Evolutionary conservation across 371 early-diverging fungal genomes (phyloP), one percentile per base, ranked within the genome.

Genomic region (Chytridium lagenaria): DNA sequence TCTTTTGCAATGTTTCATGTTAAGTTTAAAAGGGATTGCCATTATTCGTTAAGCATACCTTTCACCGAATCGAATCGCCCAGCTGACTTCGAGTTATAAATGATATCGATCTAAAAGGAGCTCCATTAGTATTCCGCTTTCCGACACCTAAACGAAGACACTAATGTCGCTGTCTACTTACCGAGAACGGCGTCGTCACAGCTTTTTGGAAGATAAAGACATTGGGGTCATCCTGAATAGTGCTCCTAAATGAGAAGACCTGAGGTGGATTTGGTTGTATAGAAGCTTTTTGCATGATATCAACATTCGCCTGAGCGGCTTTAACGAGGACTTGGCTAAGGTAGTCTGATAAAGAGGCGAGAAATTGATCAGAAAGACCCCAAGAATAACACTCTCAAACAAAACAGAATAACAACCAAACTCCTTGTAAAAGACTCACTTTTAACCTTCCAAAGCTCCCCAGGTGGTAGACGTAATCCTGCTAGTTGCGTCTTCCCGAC

Each of bases 151-250:
- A n/a, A n/a, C 63, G 0, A 44, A 39, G 49, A 37, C 12, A 30
- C 23, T 30, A 38, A 55, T 28, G 16, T 19, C 23, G 40, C 10
- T 23, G 12, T 15, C 5, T 30, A 31, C 51, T 67, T n/a, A 76
- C 68, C 67, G 59, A 22, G 75, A 84, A 85, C 2, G 80, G 82
- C 12, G 81, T 74, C 33, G 64, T 10, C 30, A 85, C 38, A 31
- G 69, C 75, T 37, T 78, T 77, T 59, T 85, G 84, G 57, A 81
- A 73, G 19, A 85, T 67, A 50, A 71, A 36, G 10, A 83, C 69
- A 59, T 82, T 83, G 1, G 80, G 70, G 65, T 69, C 77, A 5
- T 30, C n/a, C 19, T n/a, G 71, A 34, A 51, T 73, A 1, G 52
- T 39, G 50, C 72, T 64, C 2, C 61, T 57, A 22, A 78, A 37